Evolutionary conservation across 148 eudicot species (phyloP).

Genomic region (Silene conica): DNA sequence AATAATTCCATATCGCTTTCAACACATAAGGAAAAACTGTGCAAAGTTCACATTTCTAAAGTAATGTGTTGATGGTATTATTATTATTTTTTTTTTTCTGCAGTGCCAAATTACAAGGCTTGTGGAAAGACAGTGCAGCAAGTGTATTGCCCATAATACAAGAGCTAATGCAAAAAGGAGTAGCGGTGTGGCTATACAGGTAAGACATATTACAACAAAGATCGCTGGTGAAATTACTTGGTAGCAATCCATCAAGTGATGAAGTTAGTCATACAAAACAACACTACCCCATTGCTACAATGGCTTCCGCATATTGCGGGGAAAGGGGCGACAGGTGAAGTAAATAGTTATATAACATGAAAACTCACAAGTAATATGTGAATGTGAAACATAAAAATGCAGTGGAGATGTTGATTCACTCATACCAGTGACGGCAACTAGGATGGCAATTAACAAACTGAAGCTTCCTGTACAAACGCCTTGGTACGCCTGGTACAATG

Average conservation of each 20-base stretch:
- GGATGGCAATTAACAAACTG: slow-evolving; percentile 4
- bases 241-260: not conserved
- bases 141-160: slow-evolving; percentile 3
- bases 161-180: slow-evolving; percentile 5
- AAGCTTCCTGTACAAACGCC: slow-evolving; percentile 8
- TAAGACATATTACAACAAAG: not conserved
- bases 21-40: no score
- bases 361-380: not conserved
- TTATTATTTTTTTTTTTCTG: not conserved
- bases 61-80: not conserved
- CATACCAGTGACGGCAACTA: slow-evolving; percentile 10
- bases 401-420: slow-evolving; percentile 21
- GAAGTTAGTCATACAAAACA: no score
- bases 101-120: slow-evolving; percentile 8
- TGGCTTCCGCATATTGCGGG: no score
- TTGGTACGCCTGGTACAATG: slow-evolving; percentile 14
- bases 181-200: slow-evolving; percentile 16
- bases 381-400: not conserved
- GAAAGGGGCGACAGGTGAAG: no score
- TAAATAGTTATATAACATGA: not conserved
- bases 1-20: no score
- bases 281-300: no score
- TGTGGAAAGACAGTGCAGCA: slow-evolving; percentile 9
- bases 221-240: not conserved
- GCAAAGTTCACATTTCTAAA: not conserved